These are phyloP conservation scores for Ophiostoma quercus DNA, from an alignment of 2,329 filamentous ascomycete genomes.

Conservation along the genomic window DNA sequence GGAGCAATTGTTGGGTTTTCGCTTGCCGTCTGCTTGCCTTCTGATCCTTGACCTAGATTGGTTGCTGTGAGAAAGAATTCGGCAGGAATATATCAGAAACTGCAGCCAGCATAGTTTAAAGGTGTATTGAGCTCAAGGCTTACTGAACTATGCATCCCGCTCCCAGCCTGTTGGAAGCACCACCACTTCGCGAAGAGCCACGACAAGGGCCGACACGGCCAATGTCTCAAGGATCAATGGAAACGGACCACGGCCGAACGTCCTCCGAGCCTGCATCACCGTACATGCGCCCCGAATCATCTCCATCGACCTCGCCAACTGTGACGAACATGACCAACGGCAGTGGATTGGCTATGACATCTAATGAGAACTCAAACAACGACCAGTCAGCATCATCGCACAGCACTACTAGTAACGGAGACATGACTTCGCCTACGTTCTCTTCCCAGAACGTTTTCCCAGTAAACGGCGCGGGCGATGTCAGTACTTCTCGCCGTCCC, in stretches of 20 bases:
- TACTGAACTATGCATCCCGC: conserved; percentile 34
- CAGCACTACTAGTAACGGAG: conserved; percentile 40
- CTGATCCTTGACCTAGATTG: background rate
- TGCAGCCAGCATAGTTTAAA: background rate
- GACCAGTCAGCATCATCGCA: background rate
- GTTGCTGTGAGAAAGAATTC: background rate
- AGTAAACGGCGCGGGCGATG: conserved; percentile 51
- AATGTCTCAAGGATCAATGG: conserved; percentile 25
- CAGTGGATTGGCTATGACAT: conserved; percentile 33
- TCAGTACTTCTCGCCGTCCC: conserved; percentile 49
- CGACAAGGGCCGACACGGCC: conserved; percentile 28
- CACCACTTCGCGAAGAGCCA: conserved; percentile 30
- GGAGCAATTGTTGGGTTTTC: background rate
- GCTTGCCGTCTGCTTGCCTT: background rate
- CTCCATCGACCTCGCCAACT: conserved; percentile 50
- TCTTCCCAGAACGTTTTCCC: conserved; percentile 49
- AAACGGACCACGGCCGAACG: conserved; percentile 26
- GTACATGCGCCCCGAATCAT: conserved; percentile 45
- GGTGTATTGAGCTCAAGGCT: background rate
- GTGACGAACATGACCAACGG: conserved; percentile 45
- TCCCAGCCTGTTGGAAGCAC: conserved; percentile 34
- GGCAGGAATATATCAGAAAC: background rate
- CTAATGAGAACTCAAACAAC: conserved; percentile 38
- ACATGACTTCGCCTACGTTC: conserved; percentile 45
- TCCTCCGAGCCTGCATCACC: conserved; percentile 32